Evolutionary conservation across 345 rosid genomes (phyloP).

Genomic region (Gossypium rotundifolium): DNA sequence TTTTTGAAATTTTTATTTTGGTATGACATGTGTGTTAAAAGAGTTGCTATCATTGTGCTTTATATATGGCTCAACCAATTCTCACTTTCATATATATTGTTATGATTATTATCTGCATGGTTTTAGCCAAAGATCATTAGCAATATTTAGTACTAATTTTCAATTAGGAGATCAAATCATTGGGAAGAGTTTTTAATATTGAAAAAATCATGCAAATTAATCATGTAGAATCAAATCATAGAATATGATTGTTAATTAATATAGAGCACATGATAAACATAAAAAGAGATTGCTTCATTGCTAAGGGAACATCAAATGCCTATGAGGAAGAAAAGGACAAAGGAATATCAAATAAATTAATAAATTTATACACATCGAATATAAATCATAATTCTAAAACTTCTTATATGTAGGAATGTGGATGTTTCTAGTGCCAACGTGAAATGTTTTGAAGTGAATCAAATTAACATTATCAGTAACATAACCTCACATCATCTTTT

Average conservation of each 20-base stretch:
- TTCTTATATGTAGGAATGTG: too few species aligned
- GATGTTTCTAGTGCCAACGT: too few species aligned
- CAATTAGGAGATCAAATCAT: too few species aligned
- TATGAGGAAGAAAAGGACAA: not conserved
- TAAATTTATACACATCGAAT: not conserved
- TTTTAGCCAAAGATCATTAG: not conserved
- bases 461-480: too few species aligned
- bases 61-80: not conserved
- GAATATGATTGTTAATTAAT: not conserved
- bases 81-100: not conserved
- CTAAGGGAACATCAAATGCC: slow-evolving; percentile 1
- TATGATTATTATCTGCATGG: not conserved
- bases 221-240: not conserved
- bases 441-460: not conserved
- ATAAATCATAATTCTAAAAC: too few species aligned
- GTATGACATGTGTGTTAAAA: too few species aligned
- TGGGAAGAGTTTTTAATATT: not conserved
- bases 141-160: too few species aligned
- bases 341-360: not conserved
- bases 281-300: slow-evolving; percentile 4
- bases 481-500: too few species aligned
- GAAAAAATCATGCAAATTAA: too few species aligned
- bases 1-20: too few species aligned
- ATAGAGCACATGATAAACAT: not conserved
- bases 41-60: too few species aligned